A percentile compares a stretch with the other conserved stretches of the same genome.
These are phyloP conservation scores for Nannizziopsis arthrosporioides DNA, from an alignment of 2,329 filamentous ascomycete species.

Conservation along the genomic window DNA sequence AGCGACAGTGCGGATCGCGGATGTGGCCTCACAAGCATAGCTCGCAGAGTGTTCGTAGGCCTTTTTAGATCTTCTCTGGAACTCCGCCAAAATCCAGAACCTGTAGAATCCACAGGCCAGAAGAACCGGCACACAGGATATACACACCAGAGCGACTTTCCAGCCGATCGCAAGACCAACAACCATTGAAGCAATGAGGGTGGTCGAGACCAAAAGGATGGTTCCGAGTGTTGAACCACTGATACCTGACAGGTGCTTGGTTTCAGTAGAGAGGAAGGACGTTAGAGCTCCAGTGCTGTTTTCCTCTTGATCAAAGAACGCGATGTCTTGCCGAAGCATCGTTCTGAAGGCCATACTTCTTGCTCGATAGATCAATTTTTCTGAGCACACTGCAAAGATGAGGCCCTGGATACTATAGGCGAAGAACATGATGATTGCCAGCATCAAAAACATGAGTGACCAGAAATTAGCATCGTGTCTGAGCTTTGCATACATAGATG, in stretches of 20 bases:
- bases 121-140: conserved; percentile 63
- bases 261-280: conserved; percentile 78
- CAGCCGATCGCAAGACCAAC: conserved; percentile 67
- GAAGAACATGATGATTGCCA: conserved; percentile 62
- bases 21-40: conserved; percentile 86
- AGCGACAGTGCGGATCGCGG: conserved; percentile 85
- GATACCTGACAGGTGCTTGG: conserved; percentile 76
- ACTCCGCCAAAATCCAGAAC: conserved; percentile 71
- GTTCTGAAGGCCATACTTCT: conserved; percentile 71
- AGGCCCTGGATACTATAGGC: conserved; percentile 58
- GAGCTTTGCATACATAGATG: conserved; percentile 44
- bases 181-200: conserved; percentile 60
- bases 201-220: conserved; percentile 67
- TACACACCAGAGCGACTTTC: conserved; percentile 78
- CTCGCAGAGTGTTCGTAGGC: conserved; percentile 71
- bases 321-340: conserved; percentile 84
- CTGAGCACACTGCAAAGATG: conserved; percentile 74
- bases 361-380: conserved; percentile 70
- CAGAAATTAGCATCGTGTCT: conserved; percentile 69
- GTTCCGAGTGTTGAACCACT: conserved; percentile 82
- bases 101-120: conserved; percentile 75
- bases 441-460: conserved; percentile 78
- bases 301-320: conserved; percentile 80
- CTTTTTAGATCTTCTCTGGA: conserved; percentile 64
- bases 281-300: conserved; percentile 83